Percentiles rank a stretch among this genome's conserved stretches.
These are phyloP conservation scores for Tetracladium setigerum DNA, from an alignment of 495 filamentous ascomycete species.

Conservation along the genomic window DNA sequence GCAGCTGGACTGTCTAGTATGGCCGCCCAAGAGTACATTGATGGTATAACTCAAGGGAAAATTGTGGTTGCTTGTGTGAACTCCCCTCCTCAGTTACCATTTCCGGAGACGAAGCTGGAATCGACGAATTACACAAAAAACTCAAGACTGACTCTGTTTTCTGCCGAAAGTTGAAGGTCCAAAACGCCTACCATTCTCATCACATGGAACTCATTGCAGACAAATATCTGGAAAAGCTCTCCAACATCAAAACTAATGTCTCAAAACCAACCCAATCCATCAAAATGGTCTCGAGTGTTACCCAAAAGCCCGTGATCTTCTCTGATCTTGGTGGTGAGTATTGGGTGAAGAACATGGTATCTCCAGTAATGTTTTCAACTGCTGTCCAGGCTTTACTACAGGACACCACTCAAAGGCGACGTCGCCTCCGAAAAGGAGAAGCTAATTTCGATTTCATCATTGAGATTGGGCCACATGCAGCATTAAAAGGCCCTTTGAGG, in stretches of 20 bases:
- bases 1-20: constrained; percentile 40
- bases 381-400: constrained; percentile 19
- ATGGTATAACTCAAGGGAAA: constrained; percentile 4
- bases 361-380: constrained; percentile 40
- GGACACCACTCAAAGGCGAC: background rate
- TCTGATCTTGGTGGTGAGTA: constrained; percentile 30
- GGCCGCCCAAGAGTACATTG: constrained; percentile 24
- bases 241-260: constrained; percentile 14
- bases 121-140: constrained; percentile 35
- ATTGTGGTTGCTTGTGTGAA: constrained; percentile 41
- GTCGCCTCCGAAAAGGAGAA: no score
- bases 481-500: constrained; percentile 51
- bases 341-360: constrained; percentile 47
- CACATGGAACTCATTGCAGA: constrained; percentile 44
- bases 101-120: constrained; percentile 40
- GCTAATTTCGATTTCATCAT: constrained; percentile 35
- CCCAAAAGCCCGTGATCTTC: constrained; percentile 20
- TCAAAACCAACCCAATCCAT: constrained; percentile 15
- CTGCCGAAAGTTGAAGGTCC: constrained; percentile 42
- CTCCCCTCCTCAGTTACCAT: constrained; percentile 50
- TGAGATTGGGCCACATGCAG: constrained; percentile 58
- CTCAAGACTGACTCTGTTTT: constrained; percentile 38
- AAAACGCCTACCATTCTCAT: constrained; percentile 53
- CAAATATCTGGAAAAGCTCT: constrained; percentile 18
- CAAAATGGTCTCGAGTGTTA: constrained; percentile 31